Base-by-base conservation (phyloP, 2,329 filamentous ascomycete species). In the Trichoderma cornu-damae region DNA sequence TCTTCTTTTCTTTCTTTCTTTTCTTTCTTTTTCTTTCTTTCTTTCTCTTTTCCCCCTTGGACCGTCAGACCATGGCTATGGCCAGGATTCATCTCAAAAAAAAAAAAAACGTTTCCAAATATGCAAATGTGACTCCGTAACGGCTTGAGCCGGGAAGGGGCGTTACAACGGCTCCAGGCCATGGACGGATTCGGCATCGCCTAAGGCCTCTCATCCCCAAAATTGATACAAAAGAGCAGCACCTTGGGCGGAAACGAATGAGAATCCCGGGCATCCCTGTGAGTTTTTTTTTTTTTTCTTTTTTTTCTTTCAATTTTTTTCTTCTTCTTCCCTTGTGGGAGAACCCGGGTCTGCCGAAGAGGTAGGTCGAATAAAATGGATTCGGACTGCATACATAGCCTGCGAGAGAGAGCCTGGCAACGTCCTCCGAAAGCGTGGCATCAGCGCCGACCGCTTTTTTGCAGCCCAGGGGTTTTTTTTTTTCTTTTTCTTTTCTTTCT, bases 401-500 rank as follows among this genome's bases (percentile, higher is more conserved):
- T 40, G 30, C 49, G 46, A 51, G 54, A n/a, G n/a, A n/a, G n/a
- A n/a, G n/a, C n/a, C 34, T 51, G 54, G 46, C 54, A 49, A n/a
- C 24, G 37, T 38, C 37, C n/a, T n/a, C 37, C 37, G 14, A 48
- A 28, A 18, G 35, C 20, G n/a, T 30, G 30, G 40, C 28, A 32
- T 30, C 38, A 30, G 30, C 37, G 32, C 44, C 53, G 53, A 56
- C 54, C 46, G 46, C 46, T 28, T n/a, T 22, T 24, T 43, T 57
- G 22, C 54, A 12, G 30, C 22, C n/a, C 34, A 37, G 11, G 34
- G 6, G 8, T 37, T 37, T 37, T 24, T 16, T 12, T 14, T 40
- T 22, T 43, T 6, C 3, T 48, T 35, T 8, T 14, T 42, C 8
- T 8, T 28, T 26, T 24, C 14, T 22, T 20, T 26, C 9, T 18